Conservation (phyloP, 1,284 basidiomycete genomes). For the Marasmius tenuissimus region DNA sequence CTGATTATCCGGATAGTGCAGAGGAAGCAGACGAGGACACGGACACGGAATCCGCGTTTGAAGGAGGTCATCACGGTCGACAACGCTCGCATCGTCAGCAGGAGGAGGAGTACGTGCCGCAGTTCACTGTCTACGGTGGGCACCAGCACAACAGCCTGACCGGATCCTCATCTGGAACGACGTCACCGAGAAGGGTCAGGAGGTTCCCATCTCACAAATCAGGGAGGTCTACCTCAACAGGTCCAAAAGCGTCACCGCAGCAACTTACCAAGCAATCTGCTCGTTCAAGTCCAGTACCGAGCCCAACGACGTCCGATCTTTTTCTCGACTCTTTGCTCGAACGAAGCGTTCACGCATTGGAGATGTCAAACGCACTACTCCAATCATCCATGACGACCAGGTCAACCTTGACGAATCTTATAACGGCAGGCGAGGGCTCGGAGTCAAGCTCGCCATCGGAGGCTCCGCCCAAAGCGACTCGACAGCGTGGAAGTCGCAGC, state of each 20-base stretch:
- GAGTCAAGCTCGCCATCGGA: constrained; percentile 38
- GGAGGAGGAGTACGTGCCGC: constrained; percentile 21
- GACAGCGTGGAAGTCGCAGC: background rate
- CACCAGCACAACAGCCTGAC: constrained; percentile 19
- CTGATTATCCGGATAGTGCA: constrained; percentile 73
- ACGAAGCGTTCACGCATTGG: constrained; percentile 78
- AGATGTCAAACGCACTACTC: constrained; percentile 77
- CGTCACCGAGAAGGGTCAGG: constrained; percentile 4
- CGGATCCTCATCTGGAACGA: constrained; percentile 13
- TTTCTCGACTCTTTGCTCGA: constrained; percentile 75
- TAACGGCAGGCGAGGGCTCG: constrained; percentile 33
- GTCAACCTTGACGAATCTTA: constrained; percentile 49
- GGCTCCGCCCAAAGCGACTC: background rate
- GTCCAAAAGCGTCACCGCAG: constrained; percentile 1
- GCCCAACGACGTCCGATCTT: constrained; percentile 28
- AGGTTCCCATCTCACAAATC: background rate
- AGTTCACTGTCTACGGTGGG: background rate
- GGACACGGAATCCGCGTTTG: constrained; percentile 35
- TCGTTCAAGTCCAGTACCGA: background rate
- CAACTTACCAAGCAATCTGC: constrained; percentile 7
- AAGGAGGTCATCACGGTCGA: background rate
- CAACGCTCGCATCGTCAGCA: constrained; percentile 18
- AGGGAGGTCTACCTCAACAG: constrained; percentile 9
- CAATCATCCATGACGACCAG: constrained; percentile 73
- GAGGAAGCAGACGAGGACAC: constrained; percentile 76